phyloP scores from a whole-genome alignment of 1,284 basidiomycete genomes.

The Trametes versicolor region DNA sequence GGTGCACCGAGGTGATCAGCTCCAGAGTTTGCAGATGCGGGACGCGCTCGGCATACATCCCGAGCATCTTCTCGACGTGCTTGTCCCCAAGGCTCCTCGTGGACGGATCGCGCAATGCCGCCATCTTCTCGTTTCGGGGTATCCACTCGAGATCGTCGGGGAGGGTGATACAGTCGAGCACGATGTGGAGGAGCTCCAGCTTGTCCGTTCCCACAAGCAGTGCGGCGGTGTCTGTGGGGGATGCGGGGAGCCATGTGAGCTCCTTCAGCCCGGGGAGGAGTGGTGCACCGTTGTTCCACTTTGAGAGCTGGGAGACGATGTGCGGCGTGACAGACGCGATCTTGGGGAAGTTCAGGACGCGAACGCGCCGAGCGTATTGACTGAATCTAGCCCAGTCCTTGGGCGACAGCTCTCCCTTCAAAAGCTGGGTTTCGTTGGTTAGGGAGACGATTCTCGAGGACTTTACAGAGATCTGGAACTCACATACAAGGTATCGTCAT shows the following conservation, averaged over 20 bases:
- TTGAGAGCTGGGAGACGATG: conserved; percentile 13
- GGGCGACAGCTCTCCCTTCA: conserved; percentile 5
- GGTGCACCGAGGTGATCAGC: conserved; percentile 1
- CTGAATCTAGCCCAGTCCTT: not conserved
- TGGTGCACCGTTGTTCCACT: conserved; percentile 10
- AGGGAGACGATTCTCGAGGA: too few relatives aligned
- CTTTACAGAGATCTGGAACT: not conserved
- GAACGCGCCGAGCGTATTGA: conserved; percentile 1
- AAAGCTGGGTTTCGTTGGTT: not conserved
- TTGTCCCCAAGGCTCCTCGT: conserved; percentile 3
- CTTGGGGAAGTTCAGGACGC: conserved; percentile 10
- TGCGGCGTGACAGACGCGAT: conserved; percentile 9
- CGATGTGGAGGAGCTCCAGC: conserved; percentile 9
- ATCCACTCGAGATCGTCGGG: conserved; percentile 10
- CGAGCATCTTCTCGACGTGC: conserved; percentile 9
- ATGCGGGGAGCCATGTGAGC: conserved; percentile 6
- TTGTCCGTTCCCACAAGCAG: not conserved
- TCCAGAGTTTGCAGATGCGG: conserved; percentile 4
- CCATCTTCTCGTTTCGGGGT: not conserved
- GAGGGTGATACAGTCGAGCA: conserved; percentile 14
- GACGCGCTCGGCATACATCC: conserved; percentile 2
- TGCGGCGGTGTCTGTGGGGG: not conserved
- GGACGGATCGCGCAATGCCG: not conserved
- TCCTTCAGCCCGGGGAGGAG: conserved; percentile 12
- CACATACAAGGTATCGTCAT: conserved; percentile 7